Base-by-base conservation (phyloP, 306 rosid species). In the Aeschynomene evenia region DNA sequence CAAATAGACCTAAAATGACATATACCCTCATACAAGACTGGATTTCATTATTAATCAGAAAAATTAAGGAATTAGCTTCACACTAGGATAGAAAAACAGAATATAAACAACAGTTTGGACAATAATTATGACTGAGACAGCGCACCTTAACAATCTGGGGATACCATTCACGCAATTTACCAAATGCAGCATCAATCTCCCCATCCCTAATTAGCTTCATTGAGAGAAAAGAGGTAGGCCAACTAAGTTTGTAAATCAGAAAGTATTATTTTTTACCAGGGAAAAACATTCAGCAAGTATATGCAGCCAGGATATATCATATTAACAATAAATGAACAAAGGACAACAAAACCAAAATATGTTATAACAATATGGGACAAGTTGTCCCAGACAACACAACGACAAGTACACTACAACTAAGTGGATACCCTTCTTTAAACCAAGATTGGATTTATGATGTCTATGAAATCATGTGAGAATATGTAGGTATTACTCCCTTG, bases 91-190 rank as follows among this genome's bases (percentile, higher is more conserved):
- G 10, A 48, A 8, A 26, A 66, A 29, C 70, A 55, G 39, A 31
- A 66, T 68, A 53, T 46, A 58, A 20, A 55, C 5, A 58, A 31
- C 23, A 1, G 5, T 4, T 28, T 22, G 70, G 54, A 37, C 43
- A 70, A 65, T 33, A 50, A 51, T 12, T 55, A 42, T 70, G 55
- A 31, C 77, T 53, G 39, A 59, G 80, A 71, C 58, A 76, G 46
- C 85, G 72, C 70, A 95, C 97, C 99, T 91, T 88, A 76, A 89
- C 86, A 85, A 95, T 86, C 77, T 83, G 88, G 61, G 99, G 99
- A 81, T 87, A 95, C 97, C 97, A 95, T 54, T 95, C 97, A 54
- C 79, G 88, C 71, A 95, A 82, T 76, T 89, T 95, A 72, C 66
- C 77, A 65, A 95, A 80, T 71, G 96, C 91, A 78, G 69, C 76